Conservation (phyloP, 2,329 filamentous ascomycete species). For the Cladosporium sp. region DNA sequence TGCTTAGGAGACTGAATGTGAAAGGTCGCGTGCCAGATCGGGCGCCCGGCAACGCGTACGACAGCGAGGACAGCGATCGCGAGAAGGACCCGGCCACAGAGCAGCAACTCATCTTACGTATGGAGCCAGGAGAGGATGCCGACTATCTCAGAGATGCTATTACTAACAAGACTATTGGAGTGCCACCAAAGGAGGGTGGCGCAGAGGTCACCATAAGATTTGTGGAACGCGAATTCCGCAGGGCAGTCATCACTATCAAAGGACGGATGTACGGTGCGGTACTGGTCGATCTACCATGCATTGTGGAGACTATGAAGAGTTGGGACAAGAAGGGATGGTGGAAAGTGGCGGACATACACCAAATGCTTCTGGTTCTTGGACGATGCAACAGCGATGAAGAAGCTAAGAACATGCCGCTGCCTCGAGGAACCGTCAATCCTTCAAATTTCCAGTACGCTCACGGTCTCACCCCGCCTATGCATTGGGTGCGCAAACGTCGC, state of each 20-base stretch:
- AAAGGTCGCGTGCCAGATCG: conserved; percentile 66
- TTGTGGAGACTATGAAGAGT: conserved; percentile 88
- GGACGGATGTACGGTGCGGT: conserved; percentile 73
- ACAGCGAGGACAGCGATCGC: conserved; percentile 90
- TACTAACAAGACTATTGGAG: conserved; percentile 73
- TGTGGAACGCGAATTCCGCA: conserved; percentile 69
- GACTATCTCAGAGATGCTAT: conserved; percentile 79
- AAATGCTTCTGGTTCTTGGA: conserved; percentile 82
- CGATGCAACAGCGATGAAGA: conserved; percentile 59
- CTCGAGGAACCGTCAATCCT: conserved; percentile 65
- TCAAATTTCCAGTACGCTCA: conserved; percentile 74
- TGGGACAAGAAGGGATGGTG: conserved; percentile 87
- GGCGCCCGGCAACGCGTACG: conserved; percentile 84
- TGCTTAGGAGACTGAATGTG: conserved; percentile 23
- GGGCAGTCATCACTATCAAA: conserved; percentile 71
- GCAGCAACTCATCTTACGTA: conserved; percentile 84
- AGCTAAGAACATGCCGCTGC: conserved; percentile 59
- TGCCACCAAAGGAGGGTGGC: conserved; percentile 62
- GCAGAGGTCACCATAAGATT: conserved; percentile 81
- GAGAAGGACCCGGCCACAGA: conserved; percentile 87
- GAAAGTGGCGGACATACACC: conserved; percentile 84
- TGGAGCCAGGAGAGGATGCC: conserved; percentile 81
- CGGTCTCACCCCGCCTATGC: conserved; percentile 84
- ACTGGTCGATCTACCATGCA: conserved; percentile 80
- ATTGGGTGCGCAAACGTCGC: conserved; percentile 76